A percentile compares a stretch with the other conserved stretches of the same genome.
These are phyloP conservation scores for Firmiana major DNA, from an alignment of 345 rosid species.

Conservation along the genomic window DNA sequence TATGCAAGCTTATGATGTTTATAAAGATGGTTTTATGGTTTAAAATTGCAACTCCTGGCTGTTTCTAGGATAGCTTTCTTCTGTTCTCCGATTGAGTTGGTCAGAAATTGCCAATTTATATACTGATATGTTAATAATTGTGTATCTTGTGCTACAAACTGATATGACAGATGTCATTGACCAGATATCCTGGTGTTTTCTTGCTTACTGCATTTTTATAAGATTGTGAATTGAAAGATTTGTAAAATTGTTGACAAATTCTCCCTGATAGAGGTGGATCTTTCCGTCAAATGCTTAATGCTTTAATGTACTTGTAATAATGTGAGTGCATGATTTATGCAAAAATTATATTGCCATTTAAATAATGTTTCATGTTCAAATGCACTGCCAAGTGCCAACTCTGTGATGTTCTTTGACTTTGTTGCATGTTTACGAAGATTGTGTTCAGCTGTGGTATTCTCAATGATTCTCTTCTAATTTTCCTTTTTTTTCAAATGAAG, in stretches of 20 bases:
- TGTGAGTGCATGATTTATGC: neutral
- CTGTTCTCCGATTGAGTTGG: neutral
- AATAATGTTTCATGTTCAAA: neutral
- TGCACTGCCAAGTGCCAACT: neutral
- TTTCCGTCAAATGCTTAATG: neutral
- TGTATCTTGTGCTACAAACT: neutral
- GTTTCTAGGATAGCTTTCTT: neutral
- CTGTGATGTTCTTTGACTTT: neutral
- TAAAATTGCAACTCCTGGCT: neutral
- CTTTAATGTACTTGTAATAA: neutral
- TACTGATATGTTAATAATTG: neutral
- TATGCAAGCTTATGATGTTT: neutral
- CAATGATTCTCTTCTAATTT: neutral
- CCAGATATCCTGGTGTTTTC: neutral
- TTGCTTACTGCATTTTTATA: neutral
- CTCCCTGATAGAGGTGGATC: neutral
- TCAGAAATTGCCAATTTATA: neutral
- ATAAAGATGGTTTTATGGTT: neutral
- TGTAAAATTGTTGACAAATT: neutral
- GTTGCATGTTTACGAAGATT: slow-evolving; percentile 7
- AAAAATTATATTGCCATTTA: neutral
- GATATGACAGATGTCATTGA: neutral
- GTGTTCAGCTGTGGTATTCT: neutral
- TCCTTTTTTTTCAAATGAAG: too few species aligned
- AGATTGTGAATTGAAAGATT: neutral